These are phyloP conservation scores for Gymnopilus junonius DNA, from an alignment of 768 basidiomycete genomes.

Conservation along the genomic window DNA sequence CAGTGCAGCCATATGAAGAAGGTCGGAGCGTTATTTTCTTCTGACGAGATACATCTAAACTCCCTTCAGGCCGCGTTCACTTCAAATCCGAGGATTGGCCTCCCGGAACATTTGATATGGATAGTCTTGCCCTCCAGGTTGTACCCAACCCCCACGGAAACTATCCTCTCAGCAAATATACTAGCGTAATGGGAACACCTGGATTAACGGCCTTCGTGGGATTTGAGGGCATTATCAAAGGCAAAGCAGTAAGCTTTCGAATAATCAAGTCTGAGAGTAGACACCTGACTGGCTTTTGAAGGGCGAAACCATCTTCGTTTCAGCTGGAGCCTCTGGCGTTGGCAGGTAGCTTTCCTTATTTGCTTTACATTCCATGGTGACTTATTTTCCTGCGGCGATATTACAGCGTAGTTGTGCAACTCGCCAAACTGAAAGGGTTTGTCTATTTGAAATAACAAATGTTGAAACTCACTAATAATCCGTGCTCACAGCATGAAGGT, in stretches of 20 bases:
- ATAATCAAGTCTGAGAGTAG: background rate
- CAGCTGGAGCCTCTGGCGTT: conserved; percentile 33
- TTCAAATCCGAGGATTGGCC: conserved; percentile 4
- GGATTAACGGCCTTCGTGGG: conserved; percentile 43
- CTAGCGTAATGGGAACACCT: conserved; percentile 6
- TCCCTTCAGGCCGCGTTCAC: background rate
- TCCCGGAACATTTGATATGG: conserved; percentile 4
- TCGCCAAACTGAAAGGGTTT: conserved; percentile 50
- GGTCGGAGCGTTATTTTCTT: background rate
- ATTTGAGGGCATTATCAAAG: conserved; percentile 41
- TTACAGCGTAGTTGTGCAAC: conserved; percentile 54
- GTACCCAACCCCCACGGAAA: conserved; percentile 34
- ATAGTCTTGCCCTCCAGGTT: background rate
- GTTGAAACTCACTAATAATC: background rate
- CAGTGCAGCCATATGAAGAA: background rate
- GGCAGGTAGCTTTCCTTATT: conserved; percentile 22
- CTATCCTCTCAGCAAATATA: background rate
- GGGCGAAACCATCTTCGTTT: conserved; percentile 46
- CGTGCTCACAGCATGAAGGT: conserved; percentile 46
- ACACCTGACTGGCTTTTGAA: conserved; percentile 8
- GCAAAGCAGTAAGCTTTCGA: conserved; percentile 35
- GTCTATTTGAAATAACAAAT: background rate
- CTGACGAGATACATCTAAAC: background rate
- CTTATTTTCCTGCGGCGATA: no score
- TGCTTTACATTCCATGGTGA: background rate